Conservation (phyloP, 331 rosid genomes). For the Malus hybrid region DNA sequence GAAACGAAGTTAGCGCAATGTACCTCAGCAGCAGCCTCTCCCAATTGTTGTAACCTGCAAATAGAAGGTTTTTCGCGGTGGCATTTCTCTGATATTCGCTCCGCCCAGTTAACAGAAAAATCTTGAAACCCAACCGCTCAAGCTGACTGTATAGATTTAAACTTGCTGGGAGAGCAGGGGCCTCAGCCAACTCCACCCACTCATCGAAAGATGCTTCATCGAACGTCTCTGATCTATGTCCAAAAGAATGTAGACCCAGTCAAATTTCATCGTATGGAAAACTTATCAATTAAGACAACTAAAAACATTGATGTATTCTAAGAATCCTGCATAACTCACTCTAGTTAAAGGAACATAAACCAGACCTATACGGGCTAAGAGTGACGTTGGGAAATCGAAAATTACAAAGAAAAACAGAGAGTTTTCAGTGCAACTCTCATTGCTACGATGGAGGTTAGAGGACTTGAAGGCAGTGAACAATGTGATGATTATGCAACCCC, state of each 20-base stretch:
- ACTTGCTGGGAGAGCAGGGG: slow-evolving; percentile 66
- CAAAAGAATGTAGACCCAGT: slow-evolving; percentile 8
- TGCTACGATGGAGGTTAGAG: not conserved
- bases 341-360: not conserved
- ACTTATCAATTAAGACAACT: not conserved
- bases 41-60: slow-evolving; percentile 57
- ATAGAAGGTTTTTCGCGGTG: slow-evolving; percentile 51
- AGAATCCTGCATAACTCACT: not conserved
- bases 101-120: slow-evolving; percentile 71
- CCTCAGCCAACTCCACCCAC: slow-evolving; percentile 60
- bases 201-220: slow-evolving; percentile 47
- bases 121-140: slow-evolving; percentile 43
- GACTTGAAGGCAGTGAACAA: not conserved
- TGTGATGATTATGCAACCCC: not conserved
- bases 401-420: not conserved
- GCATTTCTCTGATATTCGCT: slow-evolving; percentile 52
- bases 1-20: not conserved
- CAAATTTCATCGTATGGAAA: not conserved
- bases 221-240: slow-evolving; percentile 38
- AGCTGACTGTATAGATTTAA: slow-evolving; percentile 46
- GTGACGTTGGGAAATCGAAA: not conserved
- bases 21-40: slow-evolving; percentile 74
- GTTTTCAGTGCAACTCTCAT: not conserved
- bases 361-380: not conserved
- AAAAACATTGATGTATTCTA: not conserved